A percentile compares a stretch with the other conserved stretches of the same genome.
Conservation (phyloP, 1,284 basidiomycete genomes). For the Phaffia rhodozyma region DNA sequence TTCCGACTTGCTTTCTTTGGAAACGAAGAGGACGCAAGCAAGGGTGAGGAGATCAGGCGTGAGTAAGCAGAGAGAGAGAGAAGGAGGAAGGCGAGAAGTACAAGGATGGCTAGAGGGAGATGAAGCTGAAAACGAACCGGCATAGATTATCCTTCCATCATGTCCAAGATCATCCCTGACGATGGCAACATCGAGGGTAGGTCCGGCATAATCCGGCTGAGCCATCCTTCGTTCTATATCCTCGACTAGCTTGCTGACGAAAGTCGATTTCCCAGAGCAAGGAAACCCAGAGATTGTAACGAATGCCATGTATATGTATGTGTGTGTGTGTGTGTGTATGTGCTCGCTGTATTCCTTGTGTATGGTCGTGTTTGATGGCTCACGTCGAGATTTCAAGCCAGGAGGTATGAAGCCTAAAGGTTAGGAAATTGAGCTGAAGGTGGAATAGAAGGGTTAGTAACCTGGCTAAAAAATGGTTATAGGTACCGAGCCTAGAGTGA, state of each 20-base stretch:
- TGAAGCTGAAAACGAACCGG: conserved; percentile 42
- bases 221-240: conserved; percentile 49
- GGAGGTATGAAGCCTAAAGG: no score
- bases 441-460: no score
- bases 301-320: conserved; percentile 58
- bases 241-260: conserved; percentile 53
- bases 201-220: conserved; percentile 44
- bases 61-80: neutral
- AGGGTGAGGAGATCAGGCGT: no score
- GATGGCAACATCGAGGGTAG: conserved; percentile 48
- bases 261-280: conserved; percentile 68
- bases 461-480: no score
- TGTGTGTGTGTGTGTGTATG: no score
- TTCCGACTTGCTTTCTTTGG: conserved; percentile 39
- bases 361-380: no score
- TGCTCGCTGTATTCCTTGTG: no score
- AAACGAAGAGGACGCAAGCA: no score
- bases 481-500: no score
- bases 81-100: no score
- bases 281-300: conserved; percentile 87
- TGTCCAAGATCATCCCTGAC: conserved; percentile 67
- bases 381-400: no score
- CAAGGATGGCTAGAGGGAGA: neutral
- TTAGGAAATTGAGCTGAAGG: no score
- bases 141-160: conserved; percentile 55